Evolutionary conservation across 2,329 filamentous ascomycete species (phyloP).

Genomic region (Lecanicillium sp.): DNA sequence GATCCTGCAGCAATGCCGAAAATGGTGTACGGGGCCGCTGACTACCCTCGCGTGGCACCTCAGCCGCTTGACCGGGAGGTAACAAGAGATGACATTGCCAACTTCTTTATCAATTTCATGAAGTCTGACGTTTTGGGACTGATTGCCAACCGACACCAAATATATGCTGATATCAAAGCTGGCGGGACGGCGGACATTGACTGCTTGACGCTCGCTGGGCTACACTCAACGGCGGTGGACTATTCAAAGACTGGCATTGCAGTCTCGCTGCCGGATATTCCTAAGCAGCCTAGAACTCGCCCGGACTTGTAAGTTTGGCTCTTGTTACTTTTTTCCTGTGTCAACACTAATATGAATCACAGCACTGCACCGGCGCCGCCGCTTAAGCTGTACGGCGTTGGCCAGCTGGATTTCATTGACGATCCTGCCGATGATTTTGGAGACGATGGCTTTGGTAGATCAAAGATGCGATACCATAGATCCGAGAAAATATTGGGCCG

Average conservation of each 20-base stretch:
- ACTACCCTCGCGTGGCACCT: conserved; percentile 56
- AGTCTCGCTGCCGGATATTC: conserved; percentile 39
- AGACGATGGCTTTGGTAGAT: conserved; percentile 34
- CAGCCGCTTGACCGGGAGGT: conserved; percentile 55
- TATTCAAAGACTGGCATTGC: conserved; percentile 68
- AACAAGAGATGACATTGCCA: conserved; percentile 56
- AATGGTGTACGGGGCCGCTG: conserved; percentile 47
- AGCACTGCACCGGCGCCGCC: conserved; percentile 32
- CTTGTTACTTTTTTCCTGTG: conserved; percentile 2
- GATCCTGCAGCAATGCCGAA: conserved; percentile 44
- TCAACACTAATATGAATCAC: too few relatives aligned
- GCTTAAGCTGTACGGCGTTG: conserved; percentile 35
- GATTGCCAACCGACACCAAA: conserved; percentile 57
- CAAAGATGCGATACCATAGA: conserved; percentile 50
- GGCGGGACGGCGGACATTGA: conserved; percentile 42
- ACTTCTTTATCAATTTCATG: conserved; percentile 79
- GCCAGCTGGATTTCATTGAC: conserved; percentile 29
- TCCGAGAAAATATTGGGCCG: conserved; percentile 62
- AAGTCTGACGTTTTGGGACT: conserved; percentile 56
- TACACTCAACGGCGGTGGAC: conserved; percentile 67
- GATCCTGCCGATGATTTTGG: conserved; percentile 29
- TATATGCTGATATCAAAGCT: conserved; percentile 50
- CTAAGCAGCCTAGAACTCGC: conserved; percentile 28
- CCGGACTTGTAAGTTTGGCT: conserved; percentile 46
- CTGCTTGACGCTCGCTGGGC: conserved; percentile 48